Base-by-base conservation (phyloP, 345 rosid species). In the Hibiscus trionum region DNA sequence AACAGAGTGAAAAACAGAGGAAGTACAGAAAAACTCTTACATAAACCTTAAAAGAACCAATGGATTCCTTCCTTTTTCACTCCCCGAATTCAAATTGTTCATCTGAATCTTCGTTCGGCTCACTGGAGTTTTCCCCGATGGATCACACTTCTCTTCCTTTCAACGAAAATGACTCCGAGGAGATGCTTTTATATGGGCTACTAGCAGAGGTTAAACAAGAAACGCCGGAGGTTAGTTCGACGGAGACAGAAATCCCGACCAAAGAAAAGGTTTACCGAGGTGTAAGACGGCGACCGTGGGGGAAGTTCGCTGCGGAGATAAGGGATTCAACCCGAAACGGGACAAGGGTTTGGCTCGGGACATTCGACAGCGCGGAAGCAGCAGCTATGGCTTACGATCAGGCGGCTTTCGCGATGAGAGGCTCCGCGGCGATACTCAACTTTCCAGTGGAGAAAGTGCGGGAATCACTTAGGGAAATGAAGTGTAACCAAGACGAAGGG, bases 261-360 rank as follows among this genome's bases (percentile, higher is more conserved):
- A 80, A 80, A 72, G 81, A 82, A 50, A 91, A 80, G 82, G 75
- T 91, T 0, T 91, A 88, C 77, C 81, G 98, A 0, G 98, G 98
- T 1, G 93, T 93, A 15, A 53, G 98, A 39, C 73, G 80, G 76
- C 81, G 98, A 78, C 98, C 98, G 0, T 93, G 98, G 98, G 98
- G 97, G 5, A 93, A 90, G 80, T 93, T 82, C 12, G 98, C 98
- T 0, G 95, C 97, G 1, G 98, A 93, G 91, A 93, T 93, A 70
- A 85, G 97, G 0, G 97, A 93, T 73, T 93, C 97, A 0, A 81
- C 83, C 8, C 79, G 87, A 52, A 90, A 84, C 1, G 95, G 98
- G 3, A 87, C 86, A 16, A 83, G 98, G n/a, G 78, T 93, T 19
- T 93, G 98, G 98, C 88, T 93, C 0, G 98, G 98, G 10, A 93